Base-by-base conservation (phyloP, 75 land plant species). In the Pinus taeda region DNA sequence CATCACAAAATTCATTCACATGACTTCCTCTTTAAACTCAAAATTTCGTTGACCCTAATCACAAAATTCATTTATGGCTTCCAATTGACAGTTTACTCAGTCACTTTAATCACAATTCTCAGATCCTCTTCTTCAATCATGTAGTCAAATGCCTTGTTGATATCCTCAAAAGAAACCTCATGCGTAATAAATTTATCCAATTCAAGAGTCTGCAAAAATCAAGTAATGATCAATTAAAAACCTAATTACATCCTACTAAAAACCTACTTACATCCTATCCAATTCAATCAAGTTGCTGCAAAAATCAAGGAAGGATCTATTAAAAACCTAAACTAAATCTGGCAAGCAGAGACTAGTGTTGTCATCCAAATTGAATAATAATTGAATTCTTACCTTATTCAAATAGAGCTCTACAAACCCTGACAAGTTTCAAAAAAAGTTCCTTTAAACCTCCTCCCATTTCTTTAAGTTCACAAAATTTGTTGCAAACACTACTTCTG, bases 111-210 rank as follows among this genome's bases (percentile, higher is more conserved):
- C 55, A 49, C 12, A 49, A 13, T 49, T 49, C 98, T 83, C 13
- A 95, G 83, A 57, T 91, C 60, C 14, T 87, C 88, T 12, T 95
- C 98, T 59, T 79, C 55, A 1, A 81, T 80, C 84, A 94, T 81
- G 76, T 79, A 78, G 0, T 88, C 88, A 69, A 94, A 92, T 1
- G 97, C 97, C 73, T 94, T 84, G 86, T 94, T 94, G 78, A 94
- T 91, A 57, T 94, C 83, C 0, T 88, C 83, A 81, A 94, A 92
- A 0, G 89, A 76, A 26, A 92, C 76, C 7, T 60, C 60, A 60
- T 91, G 92, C 1, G 97, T 94, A 58, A 94, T 88, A 84, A 92
- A 91, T 17, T 91, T 88, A 64, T 94, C 97, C 75, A 94, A 57
- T 42, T 90, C 87, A n/a, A 94, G 64, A 33, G 84, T 90, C 30